These are phyloP conservation scores for Chaetomidium leptoderma DNA, from an alignment of 495 filamentous ascomycete genomes.

Conservation along the genomic window DNA sequence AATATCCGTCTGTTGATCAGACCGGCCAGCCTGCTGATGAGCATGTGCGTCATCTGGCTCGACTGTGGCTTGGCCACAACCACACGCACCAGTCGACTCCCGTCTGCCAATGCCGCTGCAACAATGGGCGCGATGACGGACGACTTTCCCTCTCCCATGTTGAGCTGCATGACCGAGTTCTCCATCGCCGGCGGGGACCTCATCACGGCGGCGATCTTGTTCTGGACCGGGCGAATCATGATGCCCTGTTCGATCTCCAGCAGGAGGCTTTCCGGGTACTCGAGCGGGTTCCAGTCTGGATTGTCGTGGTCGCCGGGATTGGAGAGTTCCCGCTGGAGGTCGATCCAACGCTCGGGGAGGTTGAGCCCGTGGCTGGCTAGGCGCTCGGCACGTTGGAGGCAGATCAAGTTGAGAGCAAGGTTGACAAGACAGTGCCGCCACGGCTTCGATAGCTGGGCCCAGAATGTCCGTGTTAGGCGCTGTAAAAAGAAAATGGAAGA, in stretches of 20 bases:
- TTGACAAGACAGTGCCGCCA: slow-evolving; percentile 35
- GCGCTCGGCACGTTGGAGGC: slow-evolving; percentile 38
- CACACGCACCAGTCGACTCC: slow-evolving; percentile 49
- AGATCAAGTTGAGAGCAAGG: slow-evolving; percentile 35
- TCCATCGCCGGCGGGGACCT: slow-evolving; percentile 37
- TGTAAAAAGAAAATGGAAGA: slow-evolving; percentile 36
- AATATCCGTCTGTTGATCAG: slow-evolving; percentile 55
- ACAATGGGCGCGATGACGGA: slow-evolving; percentile 66
- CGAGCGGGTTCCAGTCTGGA: slow-evolving; percentile 46
- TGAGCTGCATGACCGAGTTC: slow-evolving; percentile 63
- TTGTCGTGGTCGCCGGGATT: slow-evolving; percentile 45
- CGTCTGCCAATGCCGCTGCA: slow-evolving; percentile 54
- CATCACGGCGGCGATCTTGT: slow-evolving; percentile 55
- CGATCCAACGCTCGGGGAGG: slow-evolving; percentile 25
- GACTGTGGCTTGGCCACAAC: slow-evolving; percentile 60
- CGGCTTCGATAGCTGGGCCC: slow-evolving; percentile 3
- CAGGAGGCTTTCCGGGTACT: slow-evolving; percentile 55
- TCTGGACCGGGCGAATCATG: slow-evolving; percentile 58
- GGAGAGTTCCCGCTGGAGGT: slow-evolving; percentile 45
- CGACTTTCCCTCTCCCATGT: slow-evolving; percentile 74
- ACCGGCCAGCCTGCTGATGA: slow-evolving; percentile 56
- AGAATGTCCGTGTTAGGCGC: slow-evolving; percentile 29
- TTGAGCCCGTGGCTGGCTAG: slow-evolving; percentile 19
- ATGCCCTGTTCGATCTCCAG: slow-evolving; percentile 63
- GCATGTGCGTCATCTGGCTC: slow-evolving; percentile 59